phyloP scores from a whole-genome alignment of 225 moss, liverwort and hornwort species.

The Physcomitrium patens region DNA sequence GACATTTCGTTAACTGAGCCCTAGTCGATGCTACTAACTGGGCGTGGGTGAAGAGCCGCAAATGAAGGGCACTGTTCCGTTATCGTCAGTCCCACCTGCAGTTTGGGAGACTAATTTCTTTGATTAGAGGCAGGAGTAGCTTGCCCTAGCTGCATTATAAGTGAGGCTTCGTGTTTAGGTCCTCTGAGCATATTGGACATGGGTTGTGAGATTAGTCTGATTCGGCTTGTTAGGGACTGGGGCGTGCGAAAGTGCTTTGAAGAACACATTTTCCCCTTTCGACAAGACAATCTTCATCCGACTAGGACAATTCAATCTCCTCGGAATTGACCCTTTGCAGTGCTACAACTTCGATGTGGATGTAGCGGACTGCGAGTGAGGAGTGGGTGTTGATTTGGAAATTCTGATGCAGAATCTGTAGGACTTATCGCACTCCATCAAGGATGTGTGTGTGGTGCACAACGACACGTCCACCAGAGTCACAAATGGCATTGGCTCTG shows the following conservation, averaged over 20 bases:
- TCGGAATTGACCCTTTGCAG: slow-evolving; percentile 53
- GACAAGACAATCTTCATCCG: slow-evolving; percentile 49
- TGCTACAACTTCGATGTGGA: slow-evolving; percentile 53
- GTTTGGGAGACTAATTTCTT: too few relatives aligned
- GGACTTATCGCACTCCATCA: slow-evolving; percentile 37
- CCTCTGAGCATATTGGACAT: too few relatives aligned
- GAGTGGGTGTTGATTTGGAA: slow-evolving; percentile 38
- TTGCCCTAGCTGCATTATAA: too few relatives aligned
- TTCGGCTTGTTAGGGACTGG: slow-evolving; percentile 34
- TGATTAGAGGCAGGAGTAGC: too few relatives aligned
- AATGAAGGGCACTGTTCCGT: too few relatives aligned
- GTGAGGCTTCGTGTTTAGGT: too few relatives aligned
- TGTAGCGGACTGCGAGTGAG: slow-evolving; percentile 51
- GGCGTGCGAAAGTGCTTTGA: slow-evolving; percentile 52
- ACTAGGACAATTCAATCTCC: slow-evolving; percentile 51
- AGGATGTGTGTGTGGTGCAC: slow-evolving; percentile 55
- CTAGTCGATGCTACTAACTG: too few relatives aligned
- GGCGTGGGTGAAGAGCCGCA: too few relatives aligned
- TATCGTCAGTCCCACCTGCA: too few relatives aligned
- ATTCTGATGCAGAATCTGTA: slow-evolving; percentile 35
- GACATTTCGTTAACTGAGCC: too few relatives aligned
- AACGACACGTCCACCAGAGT: slow-evolving; percentile 63
- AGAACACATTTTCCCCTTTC: slow-evolving; percentile 50
- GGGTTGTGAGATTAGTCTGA: too few relatives aligned
- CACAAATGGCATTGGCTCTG: slow-evolving; percentile 50